phyloP scores from a whole-genome alignment of 768 basidiomycete species.

The Leucogyrophana mollusca region DNA sequence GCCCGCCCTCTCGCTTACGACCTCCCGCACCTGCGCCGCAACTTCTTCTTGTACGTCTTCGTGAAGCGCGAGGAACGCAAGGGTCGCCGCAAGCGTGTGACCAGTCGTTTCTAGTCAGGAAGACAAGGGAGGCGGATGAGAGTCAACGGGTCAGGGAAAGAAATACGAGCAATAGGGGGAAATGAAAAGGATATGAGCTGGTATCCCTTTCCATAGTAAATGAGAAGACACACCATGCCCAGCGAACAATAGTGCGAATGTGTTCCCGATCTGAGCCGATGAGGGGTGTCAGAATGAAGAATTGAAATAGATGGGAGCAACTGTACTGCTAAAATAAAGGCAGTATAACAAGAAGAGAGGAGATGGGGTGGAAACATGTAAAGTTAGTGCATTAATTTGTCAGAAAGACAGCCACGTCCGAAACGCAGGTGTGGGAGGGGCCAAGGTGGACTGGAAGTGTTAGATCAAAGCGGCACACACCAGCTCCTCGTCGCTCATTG shows the following conservation, averaged over 20 bases:
- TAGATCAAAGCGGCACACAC: slow-evolving; percentile 7
- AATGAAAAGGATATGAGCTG: too few species aligned
- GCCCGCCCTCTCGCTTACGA: slow-evolving; percentile 17
- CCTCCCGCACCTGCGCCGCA: slow-evolving; percentile 26
- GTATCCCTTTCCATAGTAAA: not conserved
- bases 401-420: too few species aligned
- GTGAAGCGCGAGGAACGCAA: slow-evolving; percentile 31
- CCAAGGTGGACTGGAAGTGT: too few species aligned
- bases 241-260: slow-evolving; percentile 53
- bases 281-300: too few species aligned
- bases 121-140: too few species aligned
- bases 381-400: not conserved
- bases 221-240: slow-evolving; percentile 46
- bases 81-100: slow-evolving; percentile 29
- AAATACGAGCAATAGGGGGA: too few species aligned
- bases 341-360: too few species aligned
- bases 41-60: slow-evolving; percentile 29
- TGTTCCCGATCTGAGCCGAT: slow-evolving; percentile 57
- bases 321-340: too few species aligned
- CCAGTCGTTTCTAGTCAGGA: slow-evolving; percentile 37
- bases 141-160: too few species aligned
- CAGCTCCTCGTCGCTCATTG: slow-evolving; percentile 16
- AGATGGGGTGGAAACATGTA: too few species aligned
- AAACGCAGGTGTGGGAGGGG: too few species aligned
- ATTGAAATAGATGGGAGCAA: too few species aligned